Evolutionary conservation across 2,329 filamentous ascomycete species (phyloP), one percentile per base, ranked within the genome.

Genomic region (Trichophyton equinum): DNA sequence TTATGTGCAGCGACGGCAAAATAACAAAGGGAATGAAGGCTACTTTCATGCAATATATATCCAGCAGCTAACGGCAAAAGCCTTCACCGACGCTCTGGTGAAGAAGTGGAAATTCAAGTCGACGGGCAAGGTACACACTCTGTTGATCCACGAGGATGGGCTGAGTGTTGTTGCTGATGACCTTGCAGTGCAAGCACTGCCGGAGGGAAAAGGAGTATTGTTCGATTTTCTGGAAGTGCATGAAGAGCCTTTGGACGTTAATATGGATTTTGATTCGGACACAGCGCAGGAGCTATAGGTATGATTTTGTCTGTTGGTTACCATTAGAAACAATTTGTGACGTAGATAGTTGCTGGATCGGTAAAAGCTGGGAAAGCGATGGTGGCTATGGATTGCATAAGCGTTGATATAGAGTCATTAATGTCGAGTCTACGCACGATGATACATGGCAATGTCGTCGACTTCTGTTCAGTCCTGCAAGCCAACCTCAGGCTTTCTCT

Each of bases 151-250:
- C 47, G 79, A 85, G 13, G 84, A 85, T 65, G 90, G 90, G 0
- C 76, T 96, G 1, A 85, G 91, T 68, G 85, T 97, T 60, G 84
- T 95, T 69, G 82, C 97, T 67, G 94, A 97, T 69, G 91, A 97
- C 68, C 91, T 96, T 64, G 86, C 94, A 56, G 83, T 97, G 36
- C 82, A 82, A 51, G 87, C 91, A 72, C 79, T 97, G 59, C 82
- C 85, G 1, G 94, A 99, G 75, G 91, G 91, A 36, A 90, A 97
- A 72, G 92, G 96, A 69, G 94, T 97, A 86, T 77, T 81, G 42
- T 82, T 82, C 49, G 84, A 87, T 67, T 82, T 86, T 62, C 13
- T 51, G 25, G 46, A 27, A 51, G 20, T 22, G 25, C 20, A 6
- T 13, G 46, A 51, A 27, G 46, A 25, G 25, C 13, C 46, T 47